These are phyloP conservation scores for Penicillium brasilianum DNA, from an alignment of 2,329 filamentous ascomycete genomes.

Conservation along the genomic window DNA sequence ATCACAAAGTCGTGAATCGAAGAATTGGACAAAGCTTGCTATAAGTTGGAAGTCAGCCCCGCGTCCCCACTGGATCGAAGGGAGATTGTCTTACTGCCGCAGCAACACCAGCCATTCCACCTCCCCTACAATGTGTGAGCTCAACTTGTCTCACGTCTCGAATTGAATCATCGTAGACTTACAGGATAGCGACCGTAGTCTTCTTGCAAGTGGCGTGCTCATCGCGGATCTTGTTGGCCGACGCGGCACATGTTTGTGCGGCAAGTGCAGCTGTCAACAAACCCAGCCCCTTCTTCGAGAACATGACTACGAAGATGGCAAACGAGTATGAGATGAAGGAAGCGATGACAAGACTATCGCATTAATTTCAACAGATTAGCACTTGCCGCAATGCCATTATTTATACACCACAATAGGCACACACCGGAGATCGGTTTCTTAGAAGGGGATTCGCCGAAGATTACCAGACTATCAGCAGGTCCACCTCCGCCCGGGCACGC, in stretches of 20 bases:
- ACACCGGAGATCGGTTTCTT: background rate
- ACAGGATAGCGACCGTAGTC: slow-evolving; percentile 44
- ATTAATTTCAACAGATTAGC: background rate
- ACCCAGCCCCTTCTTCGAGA: slow-evolving; percentile 8
- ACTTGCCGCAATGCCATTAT: background rate
- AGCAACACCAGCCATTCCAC: slow-evolving; percentile 67
- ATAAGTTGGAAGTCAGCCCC: slow-evolving; percentile 3
- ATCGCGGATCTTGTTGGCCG: slow-evolving; percentile 28
- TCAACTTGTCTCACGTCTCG: background rate
- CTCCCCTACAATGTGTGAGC: slow-evolving; percentile 48
- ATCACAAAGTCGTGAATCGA: slow-evolving; percentile 69
- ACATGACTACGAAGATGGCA: slow-evolving; percentile 6
- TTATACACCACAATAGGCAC: background rate
- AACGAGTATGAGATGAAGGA: background rate
- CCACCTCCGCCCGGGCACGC: slow-evolving; percentile 5
- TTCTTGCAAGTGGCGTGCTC: slow-evolving; percentile 33
- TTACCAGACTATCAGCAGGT: slow-evolving; percentile 5
- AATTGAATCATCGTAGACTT: slow-evolving; percentile 7
- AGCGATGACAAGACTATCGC: background rate
- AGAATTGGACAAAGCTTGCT: slow-evolving; percentile 65
- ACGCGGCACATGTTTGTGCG: slow-evolving; percentile 20
- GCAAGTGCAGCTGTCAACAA: slow-evolving; percentile 16
- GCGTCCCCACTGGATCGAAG: background rate
- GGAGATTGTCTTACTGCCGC: slow-evolving; percentile 54
- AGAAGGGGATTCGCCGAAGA: background rate